These are phyloP conservation scores for Pseudocercospora fijiensis DNA, from an alignment of 2,329 filamentous ascomycete species.

Conservation along the genomic window DNA sequence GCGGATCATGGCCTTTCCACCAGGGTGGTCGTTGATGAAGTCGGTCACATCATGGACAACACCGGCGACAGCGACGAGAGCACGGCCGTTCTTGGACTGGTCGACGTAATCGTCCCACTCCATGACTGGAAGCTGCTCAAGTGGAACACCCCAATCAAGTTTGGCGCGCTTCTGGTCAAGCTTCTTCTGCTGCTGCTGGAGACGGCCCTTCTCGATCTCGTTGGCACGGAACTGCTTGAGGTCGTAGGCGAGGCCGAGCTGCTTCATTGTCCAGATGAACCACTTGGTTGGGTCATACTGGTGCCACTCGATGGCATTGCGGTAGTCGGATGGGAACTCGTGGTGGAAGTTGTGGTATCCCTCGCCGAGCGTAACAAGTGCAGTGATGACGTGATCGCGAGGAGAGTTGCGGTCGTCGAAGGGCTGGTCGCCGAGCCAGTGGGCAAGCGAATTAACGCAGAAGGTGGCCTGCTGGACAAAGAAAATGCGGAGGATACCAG, in stretches of 20 bases:
- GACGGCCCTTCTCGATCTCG: conserved; percentile 87
- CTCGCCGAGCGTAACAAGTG: conserved; percentile 79
- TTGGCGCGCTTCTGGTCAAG: conserved; percentile 79
- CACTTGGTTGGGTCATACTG: conserved; percentile 93
- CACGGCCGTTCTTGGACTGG: conserved; percentile 73
- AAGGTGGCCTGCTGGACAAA: conserved; percentile 91
- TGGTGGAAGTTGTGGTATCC: conserved; percentile 96
- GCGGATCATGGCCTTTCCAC: conserved; percentile 81
- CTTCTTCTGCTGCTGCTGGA: conserved; percentile 90
- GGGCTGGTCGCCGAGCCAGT: conserved; percentile 89
- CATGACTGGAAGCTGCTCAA: conserved; percentile 81
- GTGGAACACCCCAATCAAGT: conserved; percentile 82
- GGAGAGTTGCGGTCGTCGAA: conserved; percentile 92
- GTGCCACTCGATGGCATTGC: conserved; percentile 86
- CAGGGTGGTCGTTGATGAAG: conserved; percentile 88
- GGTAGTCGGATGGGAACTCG: conserved; percentile 91
- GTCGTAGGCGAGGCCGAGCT: conserved; percentile 78
- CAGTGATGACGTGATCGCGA: conserved; percentile 82
- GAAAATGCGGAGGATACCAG: conserved; percentile 80
- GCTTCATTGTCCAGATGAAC: conserved; percentile 82
- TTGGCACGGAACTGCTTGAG: conserved; percentile 89
- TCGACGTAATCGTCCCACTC: conserved; percentile 83
- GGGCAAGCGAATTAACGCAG: conserved; percentile 87
- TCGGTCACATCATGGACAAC: conserved; percentile 81
- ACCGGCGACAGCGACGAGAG: conserved; percentile 74